These are phyloP conservation scores for Biscogniauxia sp. DNA, from an alignment of 2,329 filamentous ascomycete species.

Conservation along the genomic window DNA sequence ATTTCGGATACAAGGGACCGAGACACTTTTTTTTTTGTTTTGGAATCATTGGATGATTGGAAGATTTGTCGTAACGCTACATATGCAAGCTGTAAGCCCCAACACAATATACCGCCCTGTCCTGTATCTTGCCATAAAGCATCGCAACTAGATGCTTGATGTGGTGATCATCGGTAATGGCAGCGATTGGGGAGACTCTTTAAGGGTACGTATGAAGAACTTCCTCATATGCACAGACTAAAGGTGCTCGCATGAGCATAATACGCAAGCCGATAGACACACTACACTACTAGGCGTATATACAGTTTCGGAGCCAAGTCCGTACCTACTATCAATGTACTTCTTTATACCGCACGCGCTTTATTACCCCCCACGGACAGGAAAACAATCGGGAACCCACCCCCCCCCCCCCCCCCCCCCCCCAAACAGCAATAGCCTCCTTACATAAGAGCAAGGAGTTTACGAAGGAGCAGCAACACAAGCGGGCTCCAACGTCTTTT, in stretches of 20 bases:
- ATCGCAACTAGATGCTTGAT: background rate
- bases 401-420: too few relatives aligned
- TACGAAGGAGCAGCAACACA: too few relatives aligned
- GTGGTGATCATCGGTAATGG: background rate
- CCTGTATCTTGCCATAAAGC: background rate
- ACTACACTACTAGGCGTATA: too few relatives aligned
- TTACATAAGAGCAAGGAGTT: too few relatives aligned
- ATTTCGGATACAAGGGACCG: background rate
- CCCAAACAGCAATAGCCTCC: too few relatives aligned
- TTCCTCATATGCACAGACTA: background rate
- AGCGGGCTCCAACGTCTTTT: background rate
- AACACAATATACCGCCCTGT: background rate
- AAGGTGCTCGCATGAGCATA: background rate
- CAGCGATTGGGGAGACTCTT: background rate
- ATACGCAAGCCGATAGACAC: background rate
- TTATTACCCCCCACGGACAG: too few relatives aligned
- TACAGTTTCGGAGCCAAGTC: background rate
- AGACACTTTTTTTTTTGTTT: background rate
- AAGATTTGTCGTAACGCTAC: too few relatives aligned
- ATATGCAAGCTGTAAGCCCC: background rate
- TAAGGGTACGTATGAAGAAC: background rate
- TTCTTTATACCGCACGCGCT: background rate
- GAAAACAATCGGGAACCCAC: background rate
- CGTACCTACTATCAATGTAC: too few relatives aligned
- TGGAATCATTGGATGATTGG: too few relatives aligned